phyloP scores from a whole-genome alignment of 148 eudicot genomes.

The Oxyria digyna region DNA sequence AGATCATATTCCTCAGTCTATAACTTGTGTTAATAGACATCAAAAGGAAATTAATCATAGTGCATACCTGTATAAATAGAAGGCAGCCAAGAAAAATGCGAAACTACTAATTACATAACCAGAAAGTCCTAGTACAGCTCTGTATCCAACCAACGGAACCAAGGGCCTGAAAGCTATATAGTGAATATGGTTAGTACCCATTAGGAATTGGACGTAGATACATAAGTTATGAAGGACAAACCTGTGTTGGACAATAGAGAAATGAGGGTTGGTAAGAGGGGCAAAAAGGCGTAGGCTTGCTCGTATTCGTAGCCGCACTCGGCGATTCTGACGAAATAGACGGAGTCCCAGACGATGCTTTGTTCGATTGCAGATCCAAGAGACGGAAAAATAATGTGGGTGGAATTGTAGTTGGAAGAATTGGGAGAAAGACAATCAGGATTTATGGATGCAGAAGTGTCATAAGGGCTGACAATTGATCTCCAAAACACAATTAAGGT shows the following conservation, averaged over 20 bases:
- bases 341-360: slow-evolving; percentile 91
- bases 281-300: slow-evolving; percentile 85
- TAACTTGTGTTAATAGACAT: not conserved
- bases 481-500: slow-evolving; percentile 56
- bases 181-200: not conserved
- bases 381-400: slow-evolving; percentile 31
- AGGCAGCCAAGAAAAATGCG: slow-evolving; percentile 67
- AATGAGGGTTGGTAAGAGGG: slow-evolving; percentile 53
- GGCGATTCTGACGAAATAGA: slow-evolving; percentile 62
- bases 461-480: slow-evolving; percentile 56
- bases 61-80: slow-evolving; percentile 56
- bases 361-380: slow-evolving; percentile 45
- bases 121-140: slow-evolving; percentile 84
- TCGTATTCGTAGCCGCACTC: slow-evolving; percentile 90
- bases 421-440: slow-evolving; percentile 47
- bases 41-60: not conserved
- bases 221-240: slow-evolving; percentile 8
- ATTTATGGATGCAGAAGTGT: slow-evolving; percentile 85
- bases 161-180: slow-evolving; percentile 57
- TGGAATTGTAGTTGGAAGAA: not conserved
- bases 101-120: slow-evolving; percentile 70
- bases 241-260: slow-evolving; percentile 45
- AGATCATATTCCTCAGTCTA: not conserved
- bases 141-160: slow-evolving; percentile 66
- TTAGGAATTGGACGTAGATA: not conserved